Conservation (phyloP, 2,329 filamentous ascomycete species). For the Ceratocystis cubensis region DNA sequence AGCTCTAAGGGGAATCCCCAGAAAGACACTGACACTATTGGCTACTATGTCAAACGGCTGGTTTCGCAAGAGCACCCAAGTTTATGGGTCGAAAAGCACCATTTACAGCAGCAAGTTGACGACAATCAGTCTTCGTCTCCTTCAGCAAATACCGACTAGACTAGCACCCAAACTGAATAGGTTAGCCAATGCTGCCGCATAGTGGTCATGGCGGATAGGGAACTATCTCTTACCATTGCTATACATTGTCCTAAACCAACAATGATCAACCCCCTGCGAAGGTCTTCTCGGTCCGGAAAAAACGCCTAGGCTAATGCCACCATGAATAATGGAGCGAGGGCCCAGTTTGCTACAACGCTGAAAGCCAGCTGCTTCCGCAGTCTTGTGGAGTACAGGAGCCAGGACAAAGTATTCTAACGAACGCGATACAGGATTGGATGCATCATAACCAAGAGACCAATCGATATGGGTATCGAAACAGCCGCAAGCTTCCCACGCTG, state of each 20-base stretch:
- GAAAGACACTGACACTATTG: constrained; percentile 68
- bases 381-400: constrained; percentile 44
- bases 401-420: constrained; percentile 60
- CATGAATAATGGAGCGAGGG: constrained; percentile 73
- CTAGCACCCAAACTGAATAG: constrained; percentile 32
- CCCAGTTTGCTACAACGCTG: constrained; percentile 68
- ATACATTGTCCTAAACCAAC: constrained; percentile 79
- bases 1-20: constrained; percentile 70
- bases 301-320: constrained; percentile 59
- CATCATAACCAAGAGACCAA: constrained; percentile 84
- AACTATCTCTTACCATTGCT: constrained; percentile 53
- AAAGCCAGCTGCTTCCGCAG: constrained; percentile 73
- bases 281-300: constrained; percentile 43
- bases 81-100: constrained; percentile 57
- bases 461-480: constrained; percentile 58
- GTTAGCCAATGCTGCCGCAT: too few species aligned
- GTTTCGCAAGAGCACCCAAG: constrained; percentile 52
- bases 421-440: constrained; percentile 87
- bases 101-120: constrained; percentile 66
- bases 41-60: constrained; percentile 53
- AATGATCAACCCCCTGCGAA: constrained; percentile 59
- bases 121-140: constrained; percentile 65
- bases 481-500: constrained; percentile 61
- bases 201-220: too few species aligned
- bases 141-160: constrained; percentile 60